Evolutionary conservation across 1,284 basidiomycete genomes (phyloP).

Genomic region (Cryptococcus jaspeensis): DNA sequence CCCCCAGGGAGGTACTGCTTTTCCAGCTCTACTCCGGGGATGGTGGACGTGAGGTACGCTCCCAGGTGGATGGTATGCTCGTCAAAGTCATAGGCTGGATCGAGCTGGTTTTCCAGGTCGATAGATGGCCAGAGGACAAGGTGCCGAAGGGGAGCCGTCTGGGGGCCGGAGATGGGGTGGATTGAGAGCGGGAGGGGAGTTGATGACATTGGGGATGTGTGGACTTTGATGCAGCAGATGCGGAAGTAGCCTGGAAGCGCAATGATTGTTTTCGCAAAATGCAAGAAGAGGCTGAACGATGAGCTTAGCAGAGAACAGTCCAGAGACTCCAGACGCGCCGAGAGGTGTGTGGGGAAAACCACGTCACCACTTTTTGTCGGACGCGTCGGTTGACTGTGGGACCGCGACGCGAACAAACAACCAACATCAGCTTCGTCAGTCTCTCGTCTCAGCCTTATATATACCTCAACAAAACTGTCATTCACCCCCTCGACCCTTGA

Average conservation of each 20-base stretch:
- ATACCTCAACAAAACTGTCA: neutral
- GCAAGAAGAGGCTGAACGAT: too few relatives aligned
- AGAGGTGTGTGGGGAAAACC: neutral
- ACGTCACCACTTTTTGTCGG: neutral
- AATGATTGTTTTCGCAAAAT: too few relatives aligned
- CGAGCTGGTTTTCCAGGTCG: conserved; percentile 15
- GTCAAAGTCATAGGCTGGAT: conserved; percentile 16
- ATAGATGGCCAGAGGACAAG: conserved; percentile 31
- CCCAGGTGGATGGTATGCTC: conserved; percentile 24
- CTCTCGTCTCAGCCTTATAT: neutral
- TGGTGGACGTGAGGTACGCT: conserved; percentile 12
- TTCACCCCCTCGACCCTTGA: too few relatives aligned
- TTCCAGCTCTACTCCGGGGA: neutral
- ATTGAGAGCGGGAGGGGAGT: neutral
- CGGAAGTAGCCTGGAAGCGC: neutral
- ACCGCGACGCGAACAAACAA: too few relatives aligned
- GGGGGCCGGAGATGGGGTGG: conserved; percentile 13
- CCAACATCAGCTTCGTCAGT: too few relatives aligned
- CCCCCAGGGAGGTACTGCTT: neutral
- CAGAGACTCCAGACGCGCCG: too few relatives aligned
- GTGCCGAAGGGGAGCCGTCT: conserved; percentile 20
- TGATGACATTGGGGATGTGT: too few relatives aligned
- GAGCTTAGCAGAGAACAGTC: too few relatives aligned
- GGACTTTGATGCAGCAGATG: too few relatives aligned
- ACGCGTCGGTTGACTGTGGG: conserved; percentile 12